phyloP scores from a whole-genome alignment of 2,329 filamentous ascomycete species.

The Penicillium sp. region DNA sequence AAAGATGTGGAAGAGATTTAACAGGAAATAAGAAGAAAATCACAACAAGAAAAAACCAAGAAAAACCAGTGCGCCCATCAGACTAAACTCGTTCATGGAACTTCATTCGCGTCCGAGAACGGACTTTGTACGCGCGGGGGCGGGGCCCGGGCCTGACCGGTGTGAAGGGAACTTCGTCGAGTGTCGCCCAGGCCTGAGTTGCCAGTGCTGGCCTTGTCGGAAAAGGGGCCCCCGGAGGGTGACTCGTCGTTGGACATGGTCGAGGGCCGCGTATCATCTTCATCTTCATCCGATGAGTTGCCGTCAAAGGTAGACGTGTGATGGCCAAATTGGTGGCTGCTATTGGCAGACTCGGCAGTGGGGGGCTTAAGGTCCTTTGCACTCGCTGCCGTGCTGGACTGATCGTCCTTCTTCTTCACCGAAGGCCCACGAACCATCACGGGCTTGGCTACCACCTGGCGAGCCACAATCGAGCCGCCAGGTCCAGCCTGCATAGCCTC shows the following conservation, averaged over 20 bases:
- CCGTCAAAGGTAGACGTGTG: conserved; percentile 32
- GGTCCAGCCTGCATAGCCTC: conserved; percentile 28
- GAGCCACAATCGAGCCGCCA: conserved; percentile 43
- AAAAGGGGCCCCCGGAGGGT: conserved; percentile 26
- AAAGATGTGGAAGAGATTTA: conserved; percentile 15
- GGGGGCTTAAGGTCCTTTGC: conserved; percentile 8
- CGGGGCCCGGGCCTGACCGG: conserved; percentile 26
- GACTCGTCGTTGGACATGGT: conserved; percentile 25
- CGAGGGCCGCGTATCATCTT: conserved; percentile 15
- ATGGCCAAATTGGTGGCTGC: conserved; percentile 18
- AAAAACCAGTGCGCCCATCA: background rate
- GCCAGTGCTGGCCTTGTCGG: conserved; percentile 24
- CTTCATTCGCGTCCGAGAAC: conserved; percentile 44
- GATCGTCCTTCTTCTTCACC: conserved; percentile 32
- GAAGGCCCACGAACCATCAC: conserved; percentile 42
- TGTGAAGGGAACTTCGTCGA: conserved; percentile 29
- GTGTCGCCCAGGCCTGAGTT: conserved; percentile 16
- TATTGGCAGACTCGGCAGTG: conserved; percentile 17
- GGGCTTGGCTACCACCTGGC: conserved; percentile 42
- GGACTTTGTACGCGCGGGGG: conserved; percentile 37
- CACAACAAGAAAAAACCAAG: conserved; percentile 8
- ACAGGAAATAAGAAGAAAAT: conserved; percentile 6
- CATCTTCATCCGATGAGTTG: conserved; percentile 33
- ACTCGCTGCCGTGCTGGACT: conserved; percentile 6
- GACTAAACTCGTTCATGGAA: conserved; percentile 28